Evolutionary conservation across 495 filamentous ascomycete genomes (phyloP).

Genomic region (Trichodelitschia bisporula): DNA sequence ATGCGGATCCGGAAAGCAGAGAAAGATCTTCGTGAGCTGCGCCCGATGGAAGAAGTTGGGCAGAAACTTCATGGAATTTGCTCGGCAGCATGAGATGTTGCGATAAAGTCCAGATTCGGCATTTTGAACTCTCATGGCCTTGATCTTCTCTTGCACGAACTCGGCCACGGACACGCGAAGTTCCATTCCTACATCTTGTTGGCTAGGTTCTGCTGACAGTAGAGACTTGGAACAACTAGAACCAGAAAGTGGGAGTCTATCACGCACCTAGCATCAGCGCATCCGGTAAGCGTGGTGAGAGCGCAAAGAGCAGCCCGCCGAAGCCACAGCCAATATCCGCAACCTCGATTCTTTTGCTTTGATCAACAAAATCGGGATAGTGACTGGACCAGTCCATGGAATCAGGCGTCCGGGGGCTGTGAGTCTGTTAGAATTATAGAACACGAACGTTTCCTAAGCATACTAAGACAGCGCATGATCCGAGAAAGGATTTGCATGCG

Average conservation of each 20-base stretch:
- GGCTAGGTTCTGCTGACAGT: neutral
- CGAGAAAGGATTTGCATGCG: conserved; percentile 93
- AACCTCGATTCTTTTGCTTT: conserved; percentile 37
- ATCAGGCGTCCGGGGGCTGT: conserved; percentile 60
- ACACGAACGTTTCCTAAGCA: too few relatives aligned
- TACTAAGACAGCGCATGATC: conserved; percentile 80
- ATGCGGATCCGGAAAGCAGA: conserved; percentile 96
- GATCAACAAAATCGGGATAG: conserved; percentile 43
- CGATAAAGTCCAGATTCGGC: conserved; percentile 32
- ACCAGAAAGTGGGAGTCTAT: neutral
- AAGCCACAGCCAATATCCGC: conserved; percentile 96
- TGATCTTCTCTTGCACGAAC: conserved; percentile 67
- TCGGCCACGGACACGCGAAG: conserved; percentile 74
- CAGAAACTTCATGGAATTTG: conserved; percentile 96
- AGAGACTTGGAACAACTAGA: neutral
- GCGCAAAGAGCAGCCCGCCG: conserved; percentile 68
- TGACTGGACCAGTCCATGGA: conserved; percentile 78
- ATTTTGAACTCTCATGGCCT: conserved; percentile 44
- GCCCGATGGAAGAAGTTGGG: conserved; percentile 69
- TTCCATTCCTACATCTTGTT: conserved; percentile 35
- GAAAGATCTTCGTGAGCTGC: conserved; percentile 73
- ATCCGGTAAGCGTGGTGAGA: conserved; percentile 58
- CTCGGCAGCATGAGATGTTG: conserved; percentile 66
- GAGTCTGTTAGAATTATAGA: too few relatives aligned
- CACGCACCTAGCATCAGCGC: conserved; percentile 49